Base-by-base conservation (phyloP, 352 stramenopile genomes). In the Phytophthora sp. region DNA sequence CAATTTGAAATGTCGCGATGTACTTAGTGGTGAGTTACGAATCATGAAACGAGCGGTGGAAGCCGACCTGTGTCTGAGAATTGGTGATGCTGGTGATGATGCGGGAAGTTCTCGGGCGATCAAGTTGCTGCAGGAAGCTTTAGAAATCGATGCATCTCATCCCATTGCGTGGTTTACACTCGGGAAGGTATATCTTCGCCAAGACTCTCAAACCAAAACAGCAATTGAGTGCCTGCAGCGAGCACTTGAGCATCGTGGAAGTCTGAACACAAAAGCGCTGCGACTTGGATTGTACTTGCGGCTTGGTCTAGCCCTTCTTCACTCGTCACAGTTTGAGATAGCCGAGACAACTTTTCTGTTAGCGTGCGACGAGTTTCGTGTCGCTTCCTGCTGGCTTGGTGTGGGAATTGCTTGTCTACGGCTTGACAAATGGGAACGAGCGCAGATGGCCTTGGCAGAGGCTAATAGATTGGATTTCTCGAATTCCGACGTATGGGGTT, bases 401-500 rank as follows among this genome's bases (percentile, higher is more conserved):
- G 82, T 93, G 2, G 87, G 86, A 26, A 90, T 94, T 51, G 77
- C 86, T 4, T 76, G 66, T 33, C 51, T 93, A 16, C 82, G 86
- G n/a, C 62, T 87, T 24, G 86, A 94, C 55, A 68, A 77, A 15
- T 90, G 68, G 69, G 74, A 89, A 16, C 61, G 67, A 0, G 79
- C 88, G 7, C 72, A 87, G 35, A 67, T 82, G 53, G 85, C 86
- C 24, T 71, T 96, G 24, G 80, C 80, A 0, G 85, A 94, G 64
- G 86, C 86, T 12, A 96, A 93, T 54, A 71, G 82, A 39, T 54
- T 93, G 21, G 87, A 96, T 57, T 26, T 46, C 23, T 86, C 63
- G 0, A 90, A 91, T 42, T 57, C 82, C 0, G 86, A 93, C 16
- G 82, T 93, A 1, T 95, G 86, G 88, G 86, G 84, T 6, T 94